Conservation (phyloP, 2,329 filamentous ascomycete species). For the Apiospora malaysiana region DNA sequence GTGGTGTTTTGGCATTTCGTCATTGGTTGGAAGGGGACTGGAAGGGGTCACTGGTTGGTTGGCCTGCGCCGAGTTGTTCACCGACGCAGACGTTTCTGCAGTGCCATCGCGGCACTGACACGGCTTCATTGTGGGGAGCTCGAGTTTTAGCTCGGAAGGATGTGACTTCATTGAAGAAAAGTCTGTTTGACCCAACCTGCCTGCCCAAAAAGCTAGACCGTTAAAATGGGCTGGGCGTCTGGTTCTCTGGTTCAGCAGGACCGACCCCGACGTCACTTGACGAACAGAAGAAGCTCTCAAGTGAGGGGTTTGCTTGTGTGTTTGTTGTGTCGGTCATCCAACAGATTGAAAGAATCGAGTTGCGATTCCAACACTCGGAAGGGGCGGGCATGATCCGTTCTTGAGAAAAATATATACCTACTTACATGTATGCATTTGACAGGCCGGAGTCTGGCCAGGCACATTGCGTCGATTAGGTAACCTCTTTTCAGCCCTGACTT, state of each 20-base stretch:
- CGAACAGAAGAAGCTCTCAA: background rate
- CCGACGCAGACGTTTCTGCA: slow-evolving; percentile 1
- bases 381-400: background rate
- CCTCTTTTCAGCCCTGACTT: slow-evolving; percentile 6
- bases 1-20: slow-evolving; percentile 21
- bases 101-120: slow-evolving; percentile 21
- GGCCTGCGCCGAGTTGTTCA: slow-evolving; percentile 6
- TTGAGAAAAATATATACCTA: background rate
- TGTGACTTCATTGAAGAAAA: slow-evolving; percentile 23
- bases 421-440: background rate
- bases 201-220: slow-evolving; percentile 11
- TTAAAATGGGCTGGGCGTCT: background rate
- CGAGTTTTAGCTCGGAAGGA: slow-evolving; percentile 17
- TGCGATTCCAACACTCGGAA: background rate
- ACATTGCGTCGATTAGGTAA: background rate
- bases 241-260: background rate
- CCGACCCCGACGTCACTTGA: slow-evolving; percentile 6
- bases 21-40: slow-evolving; percentile 16
- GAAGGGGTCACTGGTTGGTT: background rate
- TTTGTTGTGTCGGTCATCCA: too few relatives aligned
- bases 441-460: background rate
- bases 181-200: slow-evolving; percentile 10
- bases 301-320: background rate
- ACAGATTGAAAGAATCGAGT: background rate
- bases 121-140: slow-evolving; percentile 23